Percentiles rank a stretch among this genome's conserved stretches.
These are phyloP conservation scores for Kurtzmaniella quercitrusa DNA, from an alignment of 1,139 yeast genomes.

Conservation along the genomic window DNA sequence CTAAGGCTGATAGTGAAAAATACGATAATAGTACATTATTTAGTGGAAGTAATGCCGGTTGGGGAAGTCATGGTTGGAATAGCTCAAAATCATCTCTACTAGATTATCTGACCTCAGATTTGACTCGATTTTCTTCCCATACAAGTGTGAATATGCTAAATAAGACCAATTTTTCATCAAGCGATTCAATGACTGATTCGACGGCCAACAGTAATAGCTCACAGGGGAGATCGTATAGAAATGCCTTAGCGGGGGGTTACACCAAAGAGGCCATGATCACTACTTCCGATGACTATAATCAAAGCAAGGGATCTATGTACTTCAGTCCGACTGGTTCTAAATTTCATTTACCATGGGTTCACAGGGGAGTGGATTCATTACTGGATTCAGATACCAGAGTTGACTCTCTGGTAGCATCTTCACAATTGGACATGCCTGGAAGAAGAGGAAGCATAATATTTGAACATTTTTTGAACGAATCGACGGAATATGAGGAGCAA, in stretches of 20 bases:
- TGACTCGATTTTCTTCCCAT: constrained; percentile 9
- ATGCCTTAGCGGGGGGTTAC: constrained; percentile 9
- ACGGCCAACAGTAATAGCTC: constrained; percentile 5
- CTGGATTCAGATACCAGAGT: constrained; percentile 1
- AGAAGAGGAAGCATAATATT: not conserved
- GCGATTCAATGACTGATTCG: constrained; percentile 6
- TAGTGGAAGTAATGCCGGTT: constrained; percentile 5
- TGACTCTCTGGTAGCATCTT: not conserved
- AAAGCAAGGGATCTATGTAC: constrained; percentile 30
- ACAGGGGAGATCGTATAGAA: constrained; percentile 23
- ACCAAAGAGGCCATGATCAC: not conserved
- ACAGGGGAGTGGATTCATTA: not conserved
- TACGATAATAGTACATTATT: constrained; percentile 14
- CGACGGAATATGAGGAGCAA: not conserved
- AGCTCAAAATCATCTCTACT: constrained; percentile 27
- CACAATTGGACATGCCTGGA: not conserved
- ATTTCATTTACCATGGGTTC: not conserved
- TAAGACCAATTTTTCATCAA: constrained; percentile 7
- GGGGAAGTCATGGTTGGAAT: constrained; percentile 4
- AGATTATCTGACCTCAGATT: constrained; percentile 12
- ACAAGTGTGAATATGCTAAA: constrained; percentile 11
- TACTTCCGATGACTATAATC: constrained; percentile 1
- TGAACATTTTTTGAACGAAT: not conserved
- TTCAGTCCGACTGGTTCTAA: constrained; percentile 24
- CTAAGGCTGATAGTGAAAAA: constrained; percentile 36